These are phyloP conservation scores for Raffaelea ambrosiae DNA, from an alignment of 2,329 filamentous ascomycete genomes.

Conservation along the genomic window DNA sequence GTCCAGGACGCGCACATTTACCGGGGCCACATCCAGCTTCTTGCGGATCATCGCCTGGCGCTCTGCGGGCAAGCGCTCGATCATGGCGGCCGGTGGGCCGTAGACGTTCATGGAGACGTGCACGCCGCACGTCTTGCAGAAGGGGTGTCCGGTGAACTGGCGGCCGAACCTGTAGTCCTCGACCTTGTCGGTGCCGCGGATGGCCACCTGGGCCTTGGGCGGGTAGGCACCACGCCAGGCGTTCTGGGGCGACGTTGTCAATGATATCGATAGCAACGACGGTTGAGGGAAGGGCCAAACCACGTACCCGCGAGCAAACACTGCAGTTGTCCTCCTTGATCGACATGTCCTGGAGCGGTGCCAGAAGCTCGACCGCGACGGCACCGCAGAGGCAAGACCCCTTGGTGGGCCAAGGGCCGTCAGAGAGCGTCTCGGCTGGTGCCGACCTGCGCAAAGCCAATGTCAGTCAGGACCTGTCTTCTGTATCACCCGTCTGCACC, in stretches of 20 bases:
- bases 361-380: constrained; percentile 7
- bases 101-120: constrained; percentile 11
- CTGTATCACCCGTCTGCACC: not conserved
- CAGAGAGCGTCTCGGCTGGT: not conserved
- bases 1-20: constrained; percentile 10
- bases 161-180: constrained; percentile 11
- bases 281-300: not conserved
- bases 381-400: constrained; percentile 10
- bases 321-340: constrained; percentile 13
- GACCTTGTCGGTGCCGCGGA: constrained; percentile 4
- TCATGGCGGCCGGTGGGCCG: constrained; percentile 7
- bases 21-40: constrained; percentile 9
- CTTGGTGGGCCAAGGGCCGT: not conserved
- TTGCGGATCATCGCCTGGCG: constrained; percentile 5
- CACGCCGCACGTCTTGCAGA: constrained; percentile 11
- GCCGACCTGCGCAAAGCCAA: not conserved
- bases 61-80: constrained; percentile 4
- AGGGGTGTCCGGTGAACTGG: constrained; percentile 10
- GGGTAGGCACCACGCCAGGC: constrained; percentile 10
- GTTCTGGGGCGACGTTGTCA: constrained; percentile 2
- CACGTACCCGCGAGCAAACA: constrained; percentile 8
- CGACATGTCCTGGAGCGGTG: constrained; percentile 1
- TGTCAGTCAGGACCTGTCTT: not conserved
- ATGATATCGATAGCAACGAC: not conserved
- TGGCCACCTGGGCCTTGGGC: constrained; percentile 1